Percentiles rank a stretch among this genome's conserved stretches.
phyloP scores from a whole-genome alignment of 2,329 filamentous ascomycete species.

The Clathrospora elynae region DNA sequence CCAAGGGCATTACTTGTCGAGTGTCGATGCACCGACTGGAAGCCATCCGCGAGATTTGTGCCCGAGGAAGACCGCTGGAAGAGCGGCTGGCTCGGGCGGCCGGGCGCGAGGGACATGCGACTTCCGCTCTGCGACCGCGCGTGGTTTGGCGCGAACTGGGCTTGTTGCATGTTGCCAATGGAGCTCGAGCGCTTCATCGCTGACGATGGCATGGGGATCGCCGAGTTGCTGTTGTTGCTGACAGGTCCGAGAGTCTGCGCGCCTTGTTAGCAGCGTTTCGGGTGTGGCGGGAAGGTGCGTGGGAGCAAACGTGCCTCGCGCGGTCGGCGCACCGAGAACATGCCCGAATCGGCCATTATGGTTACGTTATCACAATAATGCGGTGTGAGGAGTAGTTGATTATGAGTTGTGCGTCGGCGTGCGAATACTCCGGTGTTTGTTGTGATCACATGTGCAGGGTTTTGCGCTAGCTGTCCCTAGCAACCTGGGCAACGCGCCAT shows the following conservation, averaged over 20 bases:
- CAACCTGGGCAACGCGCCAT: constrained; percentile 31
- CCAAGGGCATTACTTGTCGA: constrained; percentile 73
- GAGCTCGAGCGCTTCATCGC: constrained; percentile 93
- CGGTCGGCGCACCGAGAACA: constrained; percentile 90
- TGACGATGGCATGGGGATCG: constrained; percentile 87
- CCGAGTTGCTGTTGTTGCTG: constrained; percentile 74
- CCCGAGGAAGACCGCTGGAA: constrained; percentile 87
- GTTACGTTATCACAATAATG: constrained; percentile 10
- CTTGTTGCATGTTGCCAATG: constrained; percentile 64
- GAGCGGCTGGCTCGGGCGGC: constrained; percentile 80
- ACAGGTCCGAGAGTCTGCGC: constrained; percentile 82
- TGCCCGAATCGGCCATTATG: constrained; percentile 56
- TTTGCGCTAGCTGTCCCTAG: constrained; percentile 23
- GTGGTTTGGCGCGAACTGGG: constrained; percentile 65
- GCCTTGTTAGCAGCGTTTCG: constrained; percentile 21
- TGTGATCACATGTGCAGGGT: constrained; percentile 32
- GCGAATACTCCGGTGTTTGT: constrained; percentile 34
- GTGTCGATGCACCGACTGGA: constrained; percentile 82
- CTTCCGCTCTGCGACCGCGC: constrained; percentile 81
- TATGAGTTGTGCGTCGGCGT: background rate
- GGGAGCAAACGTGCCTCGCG: constrained; percentile 71
- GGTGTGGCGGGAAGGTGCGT: constrained; percentile 13
- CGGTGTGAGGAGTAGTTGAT: constrained; percentile 2
- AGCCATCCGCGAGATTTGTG: constrained; percentile 77
- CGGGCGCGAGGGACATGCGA: constrained; percentile 81